Evolutionary conservation across 768 basidiomycete species (phyloP), one percentile per base, ranked within the genome.

Genomic region (Russula griseocarnosa): DNA sequence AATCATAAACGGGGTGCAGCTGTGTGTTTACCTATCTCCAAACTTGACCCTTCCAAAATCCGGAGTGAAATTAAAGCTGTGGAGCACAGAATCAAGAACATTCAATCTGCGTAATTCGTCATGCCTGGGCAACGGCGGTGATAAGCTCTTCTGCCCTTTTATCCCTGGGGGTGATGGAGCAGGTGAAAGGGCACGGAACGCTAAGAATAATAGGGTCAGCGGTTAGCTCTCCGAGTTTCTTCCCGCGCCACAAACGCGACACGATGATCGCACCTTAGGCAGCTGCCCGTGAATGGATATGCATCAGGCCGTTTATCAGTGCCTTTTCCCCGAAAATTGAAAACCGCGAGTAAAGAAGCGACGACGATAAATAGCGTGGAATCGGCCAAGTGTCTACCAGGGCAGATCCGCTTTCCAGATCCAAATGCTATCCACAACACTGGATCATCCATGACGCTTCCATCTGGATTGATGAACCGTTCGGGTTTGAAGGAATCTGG

Each of bases 401-500:
- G 62, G 26, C 62, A 63, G 22, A 62, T 63, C 5, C 53, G 67
- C 36, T 46, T 57, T 36, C 55, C 61, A 22, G 46, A 58, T 30
- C 65, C 65, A 55, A 59, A 66, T 24, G 28, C n/a, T 3, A 50
- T 2, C 3, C 26, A 16, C 56, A 66, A 6, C 11, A 38, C n/a
- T 13, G 61, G 62, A 32, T 66, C 65, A 3, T 63, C 65, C 5
- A 18, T 26, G 20, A 63, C 18, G 36, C 24, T 57, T 26, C 65
- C 62, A 20, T 63, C 61, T 6, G 40, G 5, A 14, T 46, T 26
- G 70, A 71, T 34, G 58, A 67, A 70, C 14, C 72, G 65, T 32
- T 65, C 63, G 0, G 72, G 71, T 32, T 65, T 65, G 49, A 73
- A 72, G 7, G 30, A 16, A 20, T 67, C 62, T 18, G 72, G 72